Conservation (phyloP, 1,284 basidiomycete genomes). For the Retiboletus flavoniger region DNA sequence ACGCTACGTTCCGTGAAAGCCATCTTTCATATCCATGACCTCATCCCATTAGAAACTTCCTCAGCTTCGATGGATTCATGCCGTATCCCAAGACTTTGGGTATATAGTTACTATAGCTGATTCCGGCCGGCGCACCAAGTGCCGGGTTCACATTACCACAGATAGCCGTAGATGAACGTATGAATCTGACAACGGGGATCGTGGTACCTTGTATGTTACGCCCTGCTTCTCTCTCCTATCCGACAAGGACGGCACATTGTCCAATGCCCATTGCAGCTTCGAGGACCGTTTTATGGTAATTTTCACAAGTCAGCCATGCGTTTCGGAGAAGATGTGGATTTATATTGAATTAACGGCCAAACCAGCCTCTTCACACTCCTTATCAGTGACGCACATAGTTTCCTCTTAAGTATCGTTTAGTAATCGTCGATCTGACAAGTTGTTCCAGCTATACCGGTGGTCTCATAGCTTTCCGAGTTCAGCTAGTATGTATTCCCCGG, state of each 20-base stretch:
- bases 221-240: conserved; percentile 1
- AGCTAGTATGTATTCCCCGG: background rate
- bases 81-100: background rate
- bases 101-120: background rate
- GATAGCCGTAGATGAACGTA: background rate
- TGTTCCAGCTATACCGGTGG: background rate
- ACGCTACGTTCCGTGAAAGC: background rate
- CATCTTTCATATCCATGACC: background rate
- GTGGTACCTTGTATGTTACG: background rate
- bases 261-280: background rate
- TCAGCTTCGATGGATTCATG: background rate
- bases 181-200: background rate
- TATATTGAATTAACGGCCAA: background rate
- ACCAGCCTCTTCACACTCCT: background rate
- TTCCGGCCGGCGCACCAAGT: background rate
- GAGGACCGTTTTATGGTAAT: background rate
- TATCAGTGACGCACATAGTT: background rate
- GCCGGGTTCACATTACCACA: background rate
- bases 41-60: background rate
- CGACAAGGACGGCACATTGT: background rate
- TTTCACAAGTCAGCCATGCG: background rate
- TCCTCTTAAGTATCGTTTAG: background rate
- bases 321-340: conserved; percentile 2
- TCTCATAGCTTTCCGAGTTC: conserved; percentile 1
- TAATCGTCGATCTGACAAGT: background rate